Evolutionary conservation across 75 land plant genomes (phyloP).

Genomic region (Cupressus sempervirens): DNA sequence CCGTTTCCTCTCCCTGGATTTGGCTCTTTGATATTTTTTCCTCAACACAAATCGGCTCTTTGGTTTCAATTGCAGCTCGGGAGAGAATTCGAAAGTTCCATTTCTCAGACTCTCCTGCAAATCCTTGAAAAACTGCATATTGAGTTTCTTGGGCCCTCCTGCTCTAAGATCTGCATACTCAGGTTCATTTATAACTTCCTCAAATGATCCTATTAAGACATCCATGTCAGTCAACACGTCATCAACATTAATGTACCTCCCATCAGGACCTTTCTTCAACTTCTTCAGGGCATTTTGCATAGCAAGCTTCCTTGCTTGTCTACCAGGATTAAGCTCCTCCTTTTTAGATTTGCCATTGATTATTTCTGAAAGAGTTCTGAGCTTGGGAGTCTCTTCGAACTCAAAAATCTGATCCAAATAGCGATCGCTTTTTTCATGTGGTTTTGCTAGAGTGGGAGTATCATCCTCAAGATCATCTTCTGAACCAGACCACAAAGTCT

Average conservation of each 20-base stretch:
- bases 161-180: constrained; percentile 67
- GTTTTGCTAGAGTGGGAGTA: constrained; percentile 46
- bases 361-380: constrained; percentile 41
- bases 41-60: constrained; percentile 57
- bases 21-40: constrained; percentile 58
- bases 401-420: constrained; percentile 60
- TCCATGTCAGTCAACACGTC: constrained; percentile 71
- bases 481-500: constrained; percentile 52
- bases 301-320: constrained; percentile 63
- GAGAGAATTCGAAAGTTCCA: constrained; percentile 55
- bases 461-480: constrained; percentile 62
- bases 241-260: constrained; percentile 71
- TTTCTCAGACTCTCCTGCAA: constrained; percentile 63
- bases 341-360: constrained; percentile 44
- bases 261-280: constrained; percentile 76
- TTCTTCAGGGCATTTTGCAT: constrained; percentile 69
- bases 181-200: constrained; percentile 61
- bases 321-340: constrained; percentile 56
- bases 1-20: constrained; percentile 42
- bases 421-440: constrained; percentile 52
- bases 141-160: constrained; percentile 64
- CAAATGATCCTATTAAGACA: constrained; percentile 68
- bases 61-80: constrained; percentile 57
- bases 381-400: constrained; percentile 52
- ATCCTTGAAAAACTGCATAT: constrained; percentile 70